A percentile compares a stretch with the other conserved stretches of the same genome.
Conservation (phyloP, 169 alveolate genomes). For the Eimeria tenella region DNA sequence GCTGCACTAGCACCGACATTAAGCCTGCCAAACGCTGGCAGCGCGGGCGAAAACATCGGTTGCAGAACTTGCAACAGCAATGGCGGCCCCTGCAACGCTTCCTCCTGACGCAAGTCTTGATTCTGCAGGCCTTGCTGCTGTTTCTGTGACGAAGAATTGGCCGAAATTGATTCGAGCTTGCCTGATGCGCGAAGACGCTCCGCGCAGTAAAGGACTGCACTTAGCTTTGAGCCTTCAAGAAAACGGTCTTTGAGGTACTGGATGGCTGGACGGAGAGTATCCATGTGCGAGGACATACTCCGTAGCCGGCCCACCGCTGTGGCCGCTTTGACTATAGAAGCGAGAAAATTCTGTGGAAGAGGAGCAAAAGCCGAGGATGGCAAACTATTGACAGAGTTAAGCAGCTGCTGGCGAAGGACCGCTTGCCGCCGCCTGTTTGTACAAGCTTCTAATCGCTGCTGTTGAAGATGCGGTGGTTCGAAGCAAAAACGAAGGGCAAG, state of each 20-base stretch:
- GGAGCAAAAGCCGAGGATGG: slow-evolving; percentile 68
- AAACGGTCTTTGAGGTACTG: slow-evolving; percentile 42
- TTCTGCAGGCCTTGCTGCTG: neutral
- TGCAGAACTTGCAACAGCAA: slow-evolving; percentile 45
- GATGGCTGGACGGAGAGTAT: slow-evolving; percentile 24
- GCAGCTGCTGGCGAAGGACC: slow-evolving; percentile 52
- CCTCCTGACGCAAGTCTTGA: slow-evolving; percentile 2
- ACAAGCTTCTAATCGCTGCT: slow-evolving; percentile 57
- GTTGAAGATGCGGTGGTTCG: slow-evolving; percentile 58
- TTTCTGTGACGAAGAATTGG: neutral
- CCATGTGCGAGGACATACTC: neutral
- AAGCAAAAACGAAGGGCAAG: slow-evolving; percentile 62
- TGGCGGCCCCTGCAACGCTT: neutral
- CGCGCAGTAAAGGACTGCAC: slow-evolving; percentile 64
- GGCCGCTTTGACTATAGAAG: slow-evolving; percentile 48
- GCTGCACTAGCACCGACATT: slow-evolving; percentile 14
- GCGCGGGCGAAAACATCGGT: slow-evolving; percentile 69
- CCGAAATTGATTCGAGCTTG: slow-evolving; percentile 32
- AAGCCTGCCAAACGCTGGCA: slow-evolving; percentile 53
- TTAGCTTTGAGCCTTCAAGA: slow-evolving; percentile 49
- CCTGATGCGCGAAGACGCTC: slow-evolving; percentile 34
- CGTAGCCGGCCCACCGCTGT: slow-evolving; percentile 43
- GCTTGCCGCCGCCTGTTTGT: slow-evolving; percentile 61
- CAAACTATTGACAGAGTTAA: slow-evolving; percentile 40
- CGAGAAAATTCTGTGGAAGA: slow-evolving; percentile 17